These are phyloP conservation scores for Clitocybe nebularis DNA, from an alignment of 1,284 basidiomycete genomes.

Conservation along the genomic window DNA sequence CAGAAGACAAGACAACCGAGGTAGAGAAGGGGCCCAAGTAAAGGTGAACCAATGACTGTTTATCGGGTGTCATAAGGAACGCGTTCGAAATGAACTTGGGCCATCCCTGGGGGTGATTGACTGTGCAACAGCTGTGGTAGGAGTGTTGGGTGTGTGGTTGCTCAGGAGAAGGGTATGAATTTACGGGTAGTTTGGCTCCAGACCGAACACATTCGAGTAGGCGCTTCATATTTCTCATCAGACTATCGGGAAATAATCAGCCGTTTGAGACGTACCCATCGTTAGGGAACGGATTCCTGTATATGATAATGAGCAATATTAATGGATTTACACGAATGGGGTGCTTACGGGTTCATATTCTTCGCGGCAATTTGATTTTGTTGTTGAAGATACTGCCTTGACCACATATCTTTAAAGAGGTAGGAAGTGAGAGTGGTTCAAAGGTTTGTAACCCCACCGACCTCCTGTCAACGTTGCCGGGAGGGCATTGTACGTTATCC, in stretches of 20 bases:
- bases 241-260: background rate
- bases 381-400: constrained; percentile 56
- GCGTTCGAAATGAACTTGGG: constrained; percentile 60
- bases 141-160: background rate
- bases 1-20: constrained; percentile 38
- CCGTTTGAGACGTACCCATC: constrained; percentile 36
- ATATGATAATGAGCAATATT: background rate
- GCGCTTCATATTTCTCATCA: constrained; percentile 26
- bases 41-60: constrained; percentile 46
- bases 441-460: constrained; percentile 11
- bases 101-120: constrained; percentile 60
- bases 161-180: constrained; percentile 8
- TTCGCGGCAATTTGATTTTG: constrained; percentile 57
- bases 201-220: constrained; percentile 56
- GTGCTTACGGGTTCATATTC: constrained; percentile 51
- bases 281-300: constrained; percentile 49
- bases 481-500: constrained; percentile 56
- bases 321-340: background rate
- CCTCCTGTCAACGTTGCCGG: constrained; percentile 53
- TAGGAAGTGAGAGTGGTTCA: constrained; percentile 1
- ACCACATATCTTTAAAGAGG: constrained; percentile 48
- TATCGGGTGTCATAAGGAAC: constrained; percentile 48
- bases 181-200: constrained; percentile 45
- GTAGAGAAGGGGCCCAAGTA: constrained; percentile 55
- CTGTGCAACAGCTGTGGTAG: constrained; percentile 48